Evolutionary conservation across 176 grass and related monocot species (phyloP).

Genomic region (Oryza meyeriana): DNA sequence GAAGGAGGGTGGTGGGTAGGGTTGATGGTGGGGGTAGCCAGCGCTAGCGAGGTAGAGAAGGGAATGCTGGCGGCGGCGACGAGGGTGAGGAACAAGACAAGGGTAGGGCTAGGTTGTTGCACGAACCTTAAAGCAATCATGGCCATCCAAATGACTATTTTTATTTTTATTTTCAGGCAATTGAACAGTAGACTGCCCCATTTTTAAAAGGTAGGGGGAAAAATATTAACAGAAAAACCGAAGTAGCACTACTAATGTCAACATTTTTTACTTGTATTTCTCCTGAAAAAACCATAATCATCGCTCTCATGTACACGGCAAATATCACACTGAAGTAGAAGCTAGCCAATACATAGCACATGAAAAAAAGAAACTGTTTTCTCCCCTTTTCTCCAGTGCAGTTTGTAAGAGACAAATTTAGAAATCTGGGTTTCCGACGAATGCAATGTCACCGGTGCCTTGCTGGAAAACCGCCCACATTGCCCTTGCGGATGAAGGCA

Average conservation of each 20-base stretch:
- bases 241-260: background rate
- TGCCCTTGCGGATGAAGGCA: constrained; percentile 47
- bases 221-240: too few relatives aligned
- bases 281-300: background rate
- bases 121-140: too few relatives aligned
- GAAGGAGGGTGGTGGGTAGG: too few relatives aligned
- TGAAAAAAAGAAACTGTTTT: constrained; percentile 3
- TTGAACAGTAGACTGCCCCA: too few relatives aligned
- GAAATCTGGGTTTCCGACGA: background rate
- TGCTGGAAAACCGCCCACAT: constrained; percentile 24
- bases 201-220: too few relatives aligned
- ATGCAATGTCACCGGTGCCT: constrained; percentile 39
- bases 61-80: too few relatives aligned
- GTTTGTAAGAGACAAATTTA: background rate
- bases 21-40: too few relatives aligned
- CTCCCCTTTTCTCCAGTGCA: background rate
- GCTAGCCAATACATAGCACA: background rate
- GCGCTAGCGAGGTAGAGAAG: too few relatives aligned
- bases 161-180: too few relatives aligned
- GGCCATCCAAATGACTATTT: too few relatives aligned
- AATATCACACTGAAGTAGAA: background rate
- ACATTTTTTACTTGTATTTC: background rate
- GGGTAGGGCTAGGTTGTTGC: too few relatives aligned
- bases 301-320: background rate
- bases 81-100: too few relatives aligned